Base-by-base conservation (phyloP, 2,329 filamentous ascomycete genomes). In the Teratosphaeria viscida region DNA sequence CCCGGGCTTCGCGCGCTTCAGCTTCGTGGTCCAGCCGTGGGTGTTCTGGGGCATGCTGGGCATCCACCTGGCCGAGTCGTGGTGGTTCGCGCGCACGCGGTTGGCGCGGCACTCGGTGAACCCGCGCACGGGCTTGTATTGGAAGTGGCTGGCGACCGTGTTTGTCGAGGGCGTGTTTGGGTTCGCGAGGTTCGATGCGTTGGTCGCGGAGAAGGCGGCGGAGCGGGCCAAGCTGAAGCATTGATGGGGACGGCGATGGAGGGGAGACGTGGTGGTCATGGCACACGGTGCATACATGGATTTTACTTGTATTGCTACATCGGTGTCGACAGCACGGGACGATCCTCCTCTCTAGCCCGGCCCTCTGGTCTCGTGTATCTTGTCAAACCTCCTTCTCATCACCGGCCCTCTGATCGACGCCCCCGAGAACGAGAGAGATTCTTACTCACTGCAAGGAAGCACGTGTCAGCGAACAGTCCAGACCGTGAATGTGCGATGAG, bases 51-150 rank as follows among this genome's bases (percentile, higher is more conserved):
- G 82, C 0, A 82, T 92, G 59, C 3, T 90, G 1, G 77, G 68
- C 0, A 81, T 90, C 12, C 92, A 96, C 73, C 26, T 78, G 0
- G 60, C 73, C 2, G 92, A 96, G 77, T 74, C 79, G n/a, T 74
- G 74, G 53, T 59, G 74, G 27, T 76, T 85, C 71, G 73, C 73
- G 6, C 63, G 71, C 12, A 73, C 67, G 57, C 77, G 77, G 63
- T 68, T 85, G 70, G 71, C 70, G 58, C 79, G 71, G 62, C 77
- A 85, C 71, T 78, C 77, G n/a, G 76, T 85, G 56, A 77, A 76
- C 29, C 62, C 76, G 47, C 70, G 77, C 26, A 79, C 78, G 55
- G 62, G 64, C 5, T 57, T 81, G 16, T 86, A 80, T 78, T 82
- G 79, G 75, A 66, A 68, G 34, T 86, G 83, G 83, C 67, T 78